Evolutionary conservation across 306 rosid species (phyloP).

Genomic region (Fragaria iinumae): DNA sequence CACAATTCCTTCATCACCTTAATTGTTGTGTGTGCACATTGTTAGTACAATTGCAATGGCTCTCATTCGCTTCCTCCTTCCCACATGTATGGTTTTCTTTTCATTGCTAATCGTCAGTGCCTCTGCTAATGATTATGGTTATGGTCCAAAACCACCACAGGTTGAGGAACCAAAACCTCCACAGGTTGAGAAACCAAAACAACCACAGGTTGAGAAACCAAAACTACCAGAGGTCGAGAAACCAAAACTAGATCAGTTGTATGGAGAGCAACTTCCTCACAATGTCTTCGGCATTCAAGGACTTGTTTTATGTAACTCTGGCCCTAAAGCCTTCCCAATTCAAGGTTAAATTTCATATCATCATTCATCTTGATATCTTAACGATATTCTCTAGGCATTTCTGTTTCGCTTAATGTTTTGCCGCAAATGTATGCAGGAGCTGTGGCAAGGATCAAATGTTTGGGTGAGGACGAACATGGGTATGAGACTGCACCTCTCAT

Average conservation of each 20-base stretch:
- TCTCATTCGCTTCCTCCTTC: not conserved
- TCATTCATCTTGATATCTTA: not conserved
- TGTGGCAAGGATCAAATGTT: conserved; percentile 44
- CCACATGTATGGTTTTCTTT: conserved; percentile 29
- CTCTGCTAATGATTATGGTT: conserved; percentile 40
- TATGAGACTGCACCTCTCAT: conserved; percentile 31
- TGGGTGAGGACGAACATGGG: conserved; percentile 33
- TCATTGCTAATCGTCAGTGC: conserved; percentile 28
- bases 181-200: not conserved
- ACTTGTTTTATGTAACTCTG: conserved; percentile 43
- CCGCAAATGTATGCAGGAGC: conserved; percentile 37
- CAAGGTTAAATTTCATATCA: conserved; percentile 26
- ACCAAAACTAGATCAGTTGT: conserved; percentile 6
- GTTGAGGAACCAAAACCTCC: conserved; percentile 16
- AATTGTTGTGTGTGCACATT: not conserved
- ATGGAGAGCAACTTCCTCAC: conserved; percentile 7
- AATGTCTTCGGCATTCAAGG: conserved; percentile 44
- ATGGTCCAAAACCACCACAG: conserved; percentile 20
- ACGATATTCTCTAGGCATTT: not conserved
- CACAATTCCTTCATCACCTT: not conserved
- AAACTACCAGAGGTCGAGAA: not conserved
- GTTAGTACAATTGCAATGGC: conserved; percentile 8
- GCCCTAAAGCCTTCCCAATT: conserved; percentile 33
- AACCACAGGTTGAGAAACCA: not conserved
- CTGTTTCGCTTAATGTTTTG: not conserved